A percentile compares a stretch with the other conserved stretches of the same genome.
Evolutionary conservation across 2,329 filamentous ascomycete species (phyloP).

Genomic region (Colletotrichum eremochloae): DNA sequence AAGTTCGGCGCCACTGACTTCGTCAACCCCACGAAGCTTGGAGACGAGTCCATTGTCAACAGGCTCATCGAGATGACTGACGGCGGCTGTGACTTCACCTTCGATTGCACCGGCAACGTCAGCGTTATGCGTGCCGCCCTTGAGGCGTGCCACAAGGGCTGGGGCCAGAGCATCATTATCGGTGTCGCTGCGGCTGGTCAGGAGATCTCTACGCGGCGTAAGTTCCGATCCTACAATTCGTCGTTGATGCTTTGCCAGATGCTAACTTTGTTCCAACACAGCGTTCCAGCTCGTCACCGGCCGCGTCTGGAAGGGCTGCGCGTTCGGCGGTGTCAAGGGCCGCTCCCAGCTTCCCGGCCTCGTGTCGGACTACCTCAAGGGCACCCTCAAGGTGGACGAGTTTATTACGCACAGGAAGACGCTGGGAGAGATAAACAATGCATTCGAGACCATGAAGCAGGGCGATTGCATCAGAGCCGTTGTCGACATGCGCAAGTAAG

Average conservation of each 20-base stretch:
- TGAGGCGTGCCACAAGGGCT: conserved; percentile 99
- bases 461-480: conserved; percentile 98
- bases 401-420: conserved; percentile 97
- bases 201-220: conserved; percentile 94
- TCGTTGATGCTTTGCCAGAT: not conserved
- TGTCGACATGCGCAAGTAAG: conserved; percentile 71
- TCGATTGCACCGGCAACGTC: conserved; percentile 98
- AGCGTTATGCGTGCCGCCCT: conserved; percentile 95
- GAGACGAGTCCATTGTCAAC: conserved; percentile 86
- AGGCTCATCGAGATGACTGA: conserved; percentile 98
- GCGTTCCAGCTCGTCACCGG: conserved; percentile 99
- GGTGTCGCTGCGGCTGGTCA: conserved; percentile 96
- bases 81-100: conserved; percentile 98
- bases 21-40: conserved; percentile 88
- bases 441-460: conserved; percentile 93
- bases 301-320: conserved; percentile 97
- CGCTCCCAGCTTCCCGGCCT: conserved; percentile 90
- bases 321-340: conserved; percentile 98
- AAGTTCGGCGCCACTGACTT: conserved; percentile 98
- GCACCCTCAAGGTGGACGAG: conserved; percentile 96
- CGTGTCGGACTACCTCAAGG: conserved; percentile 89
- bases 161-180: conserved; percentile 98
- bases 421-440: conserved; percentile 86
- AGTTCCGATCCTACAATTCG: conserved; percentile 56
- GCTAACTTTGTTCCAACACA: conserved; percentile 52